These are phyloP conservation scores for Agrostemma githago DNA, from an alignment of 148 eudicot species.

Conservation along the genomic window DNA sequence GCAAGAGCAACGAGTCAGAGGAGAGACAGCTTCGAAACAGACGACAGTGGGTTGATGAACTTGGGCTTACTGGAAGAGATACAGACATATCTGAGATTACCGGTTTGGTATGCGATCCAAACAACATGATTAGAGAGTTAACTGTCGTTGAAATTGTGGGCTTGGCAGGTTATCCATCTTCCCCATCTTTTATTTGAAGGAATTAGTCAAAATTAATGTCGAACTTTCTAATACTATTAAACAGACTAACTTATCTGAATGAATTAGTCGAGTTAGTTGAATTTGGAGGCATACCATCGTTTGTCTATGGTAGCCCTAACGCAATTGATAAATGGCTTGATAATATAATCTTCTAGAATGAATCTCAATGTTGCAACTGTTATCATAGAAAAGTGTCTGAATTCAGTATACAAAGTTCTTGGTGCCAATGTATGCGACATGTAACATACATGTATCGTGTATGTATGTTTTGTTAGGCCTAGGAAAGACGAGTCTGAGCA, in stretches of 20 bases:
- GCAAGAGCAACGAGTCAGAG: not conserved
- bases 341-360: not conserved
- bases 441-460: not conserved
- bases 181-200: not conserved
- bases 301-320: too few species aligned
- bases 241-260: not conserved
- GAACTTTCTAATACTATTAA: too few species aligned
- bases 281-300: too few species aligned
- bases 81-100: constrained; percentile 1
- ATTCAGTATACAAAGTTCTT: not conserved
- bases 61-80: constrained; percentile 8
- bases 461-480: constrained; percentile 5
- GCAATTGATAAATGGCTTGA: not conserved
- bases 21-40: not conserved
- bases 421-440: not conserved
- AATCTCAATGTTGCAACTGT: too few species aligned
- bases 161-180: constrained; percentile 12
- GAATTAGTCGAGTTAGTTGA: too few species aligned
- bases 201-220: not conserved
- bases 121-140: not conserved
- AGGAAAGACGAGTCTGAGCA: constrained; percentile 19
- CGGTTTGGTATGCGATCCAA: constrained; percentile 10
- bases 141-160: constrained; percentile 17
- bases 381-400: not conserved
- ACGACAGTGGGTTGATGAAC: constrained; percentile 12